These are phyloP conservation scores for Eucalyptus curtisii DNA, from an alignment of 345 rosid species.

Conservation along the genomic window DNA sequence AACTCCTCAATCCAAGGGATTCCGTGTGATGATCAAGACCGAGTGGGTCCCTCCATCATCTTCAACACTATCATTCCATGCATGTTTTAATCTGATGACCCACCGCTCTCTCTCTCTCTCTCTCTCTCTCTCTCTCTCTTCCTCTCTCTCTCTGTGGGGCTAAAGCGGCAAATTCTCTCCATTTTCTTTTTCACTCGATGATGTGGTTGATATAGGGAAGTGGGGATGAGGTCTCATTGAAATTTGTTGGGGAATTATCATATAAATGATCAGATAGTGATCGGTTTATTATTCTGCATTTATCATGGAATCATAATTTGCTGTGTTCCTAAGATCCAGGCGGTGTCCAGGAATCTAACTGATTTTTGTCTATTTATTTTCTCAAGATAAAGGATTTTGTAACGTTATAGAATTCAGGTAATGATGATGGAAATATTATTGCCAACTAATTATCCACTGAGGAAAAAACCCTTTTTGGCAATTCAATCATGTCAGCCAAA, in stretches of 20 bases:
- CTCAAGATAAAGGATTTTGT: background rate
- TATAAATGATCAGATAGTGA: background rate
- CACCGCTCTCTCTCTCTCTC: background rate
- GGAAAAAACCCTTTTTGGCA: constrained; percentile 15
- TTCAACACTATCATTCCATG: constrained; percentile 44
- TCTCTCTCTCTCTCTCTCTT: background rate
- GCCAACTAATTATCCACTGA: constrained; percentile 65
- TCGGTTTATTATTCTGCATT: background rate
- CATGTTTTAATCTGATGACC: constrained; percentile 16
- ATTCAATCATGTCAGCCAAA: constrained; percentile 51
- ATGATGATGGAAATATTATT: constrained; percentile 47
- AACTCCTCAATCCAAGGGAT: constrained; percentile 66
- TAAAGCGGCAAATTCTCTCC: background rate
- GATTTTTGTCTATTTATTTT: background rate
- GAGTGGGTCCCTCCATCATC: constrained; percentile 54
- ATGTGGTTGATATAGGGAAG: background rate
- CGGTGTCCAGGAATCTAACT: constrained; percentile 1
- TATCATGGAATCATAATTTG: constrained; percentile 22
- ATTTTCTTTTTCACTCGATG: background rate
- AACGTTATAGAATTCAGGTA: background rate
- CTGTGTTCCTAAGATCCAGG: constrained; percentile 29
- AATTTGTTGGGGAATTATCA: background rate
- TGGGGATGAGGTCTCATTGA: background rate
- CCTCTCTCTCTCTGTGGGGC: background rate
- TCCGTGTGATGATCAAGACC: constrained; percentile 1